A percentile compares a stretch with the other conserved stretches of the same genome.
Evolutionary conservation across 2,329 filamentous ascomycete genomes (phyloP).

Genomic region (Aspergillus sp.): DNA sequence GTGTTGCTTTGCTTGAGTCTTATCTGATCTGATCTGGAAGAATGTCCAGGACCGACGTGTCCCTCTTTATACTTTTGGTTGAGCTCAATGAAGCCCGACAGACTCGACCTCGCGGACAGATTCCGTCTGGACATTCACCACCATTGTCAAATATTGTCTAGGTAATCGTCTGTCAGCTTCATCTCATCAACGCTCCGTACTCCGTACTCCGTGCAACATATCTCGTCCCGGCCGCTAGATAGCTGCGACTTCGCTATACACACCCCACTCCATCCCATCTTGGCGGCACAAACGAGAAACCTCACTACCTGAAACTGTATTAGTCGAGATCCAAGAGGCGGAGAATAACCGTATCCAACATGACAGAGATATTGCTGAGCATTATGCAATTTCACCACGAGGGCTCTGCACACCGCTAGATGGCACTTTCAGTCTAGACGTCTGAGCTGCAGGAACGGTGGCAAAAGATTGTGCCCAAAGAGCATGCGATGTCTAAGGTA

Average conservation of each 20-base stretch:
- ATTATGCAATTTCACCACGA: not conserved
- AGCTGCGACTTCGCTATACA: not conserved
- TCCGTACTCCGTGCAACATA: not conserved
- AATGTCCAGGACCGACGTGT: not conserved
- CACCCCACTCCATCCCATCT: not conserved
- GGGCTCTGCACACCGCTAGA: not conserved
- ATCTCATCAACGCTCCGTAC: not conserved
- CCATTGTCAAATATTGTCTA: not conserved
- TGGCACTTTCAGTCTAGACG: too few species aligned
- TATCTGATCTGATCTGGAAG: not conserved
- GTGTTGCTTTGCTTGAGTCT: not conserved
- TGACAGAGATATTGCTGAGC: not conserved
- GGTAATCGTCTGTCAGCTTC: constrained; percentile 1
- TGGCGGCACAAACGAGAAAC: not conserved
- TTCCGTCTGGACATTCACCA: not conserved
- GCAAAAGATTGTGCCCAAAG: not conserved
- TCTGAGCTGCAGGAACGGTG: not conserved
- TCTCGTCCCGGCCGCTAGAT: too few species aligned
- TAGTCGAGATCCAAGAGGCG: not conserved
- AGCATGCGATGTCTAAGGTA: not conserved
- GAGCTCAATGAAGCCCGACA: not conserved
- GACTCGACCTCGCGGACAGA: not conserved
- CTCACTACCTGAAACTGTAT: not conserved
- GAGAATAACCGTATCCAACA: not conserved
- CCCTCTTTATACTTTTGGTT: not conserved